Base-by-base conservation (phyloP, 2,329 filamentous ascomycete genomes). In the Aquanectria penicillioides region DNA sequence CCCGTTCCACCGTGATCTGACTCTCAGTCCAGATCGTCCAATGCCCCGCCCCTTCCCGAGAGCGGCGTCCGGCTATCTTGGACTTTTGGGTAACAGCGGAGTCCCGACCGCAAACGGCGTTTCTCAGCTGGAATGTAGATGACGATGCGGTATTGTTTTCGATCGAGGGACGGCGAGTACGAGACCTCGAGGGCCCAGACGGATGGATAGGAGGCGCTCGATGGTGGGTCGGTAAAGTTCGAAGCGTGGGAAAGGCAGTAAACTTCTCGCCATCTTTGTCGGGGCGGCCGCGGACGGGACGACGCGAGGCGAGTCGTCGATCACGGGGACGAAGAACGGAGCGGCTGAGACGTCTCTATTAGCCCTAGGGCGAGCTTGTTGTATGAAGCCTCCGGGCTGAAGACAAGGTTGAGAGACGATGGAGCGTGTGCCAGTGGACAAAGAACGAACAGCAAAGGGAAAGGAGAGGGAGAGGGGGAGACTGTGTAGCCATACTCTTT, bases 241-340 rank as follows among this genome's bases (percentile, higher is more conserved):
- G 47, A 17, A 20, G 22, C n/a, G 23, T 29, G 22, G 31, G n/a
- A n/a, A 22, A 36, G 12, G 44, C 29, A 8, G 4, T 10, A 8
- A 6, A 11, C n/a, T 11, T n/a, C n/a, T 20, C n/a, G 11, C n/a
- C 11, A 28, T n/a, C 9, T 28, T 17, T n/a, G 33, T 25, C 58
- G 64, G 61, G 28, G 55, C 15, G 41, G 52, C 64, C 61, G 61
- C 40, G 25, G 37, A 60, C 52, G 59, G 62, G 62, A 61, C 34
- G 50, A 40, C 51, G 41, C 40, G 52, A 41, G 26, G 37, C 40
- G 43, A 47, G 36, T 7, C 31, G 36, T 17, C 46, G 47, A 40
- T 57, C 28, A 29, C 31, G 46, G 15, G 40, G 52, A 38, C 29
- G 17, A 28, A 22, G 23, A 25, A 41, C 26, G 28, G 43, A 41